phyloP scores from a whole-genome alignment of 352 stramenopile species.

The Globisporangium takayamanum region DNA sequence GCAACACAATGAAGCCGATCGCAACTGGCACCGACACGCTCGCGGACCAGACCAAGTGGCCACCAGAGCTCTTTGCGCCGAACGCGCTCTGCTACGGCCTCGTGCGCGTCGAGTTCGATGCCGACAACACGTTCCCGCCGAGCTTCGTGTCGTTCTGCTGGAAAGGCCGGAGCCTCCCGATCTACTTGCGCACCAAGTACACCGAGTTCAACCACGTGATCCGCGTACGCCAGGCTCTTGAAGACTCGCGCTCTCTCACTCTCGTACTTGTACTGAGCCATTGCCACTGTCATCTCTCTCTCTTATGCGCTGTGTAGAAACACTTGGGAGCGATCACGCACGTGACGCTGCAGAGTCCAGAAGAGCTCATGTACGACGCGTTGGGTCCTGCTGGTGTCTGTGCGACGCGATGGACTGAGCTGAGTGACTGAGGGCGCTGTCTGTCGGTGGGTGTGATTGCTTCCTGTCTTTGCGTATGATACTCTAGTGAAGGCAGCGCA shows the following conservation, averaged over 20 bases:
- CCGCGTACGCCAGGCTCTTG: slow-evolving; percentile 27
- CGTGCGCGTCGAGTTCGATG: slow-evolving; percentile 61
- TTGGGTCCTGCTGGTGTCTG: neutral
- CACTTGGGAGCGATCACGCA: slow-evolving; percentile 73
- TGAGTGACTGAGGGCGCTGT: neutral
- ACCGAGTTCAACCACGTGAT: slow-evolving; percentile 88
- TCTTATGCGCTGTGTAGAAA: slow-evolving; percentile 34
- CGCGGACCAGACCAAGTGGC: slow-evolving; percentile 68
- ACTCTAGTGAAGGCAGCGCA: slow-evolving; percentile 47
- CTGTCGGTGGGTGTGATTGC: neutral
- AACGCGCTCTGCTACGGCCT: slow-evolving; percentile 81
- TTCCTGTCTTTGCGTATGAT: neutral
- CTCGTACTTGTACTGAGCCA: neutral
- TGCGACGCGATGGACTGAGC: neutral
- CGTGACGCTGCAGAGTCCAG: slow-evolving; percentile 61
- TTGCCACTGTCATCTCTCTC: too few relatives aligned
- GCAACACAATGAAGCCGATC: slow-evolving; percentile 76
- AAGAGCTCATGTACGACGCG: slow-evolving; percentile 66
- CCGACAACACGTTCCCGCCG: slow-evolving; percentile 51
- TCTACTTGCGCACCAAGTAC: slow-evolving; percentile 84
- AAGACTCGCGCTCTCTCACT: neutral
- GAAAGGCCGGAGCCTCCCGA: slow-evolving; percentile 82
- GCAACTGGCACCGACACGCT: slow-evolving; percentile 59
- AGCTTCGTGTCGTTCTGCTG: slow-evolving; percentile 84
- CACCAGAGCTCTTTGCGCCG: slow-evolving; percentile 65